phyloP scores from a whole-genome alignment of 2,329 filamentous ascomycete genomes.

The Fusarium beomiforme region DNA sequence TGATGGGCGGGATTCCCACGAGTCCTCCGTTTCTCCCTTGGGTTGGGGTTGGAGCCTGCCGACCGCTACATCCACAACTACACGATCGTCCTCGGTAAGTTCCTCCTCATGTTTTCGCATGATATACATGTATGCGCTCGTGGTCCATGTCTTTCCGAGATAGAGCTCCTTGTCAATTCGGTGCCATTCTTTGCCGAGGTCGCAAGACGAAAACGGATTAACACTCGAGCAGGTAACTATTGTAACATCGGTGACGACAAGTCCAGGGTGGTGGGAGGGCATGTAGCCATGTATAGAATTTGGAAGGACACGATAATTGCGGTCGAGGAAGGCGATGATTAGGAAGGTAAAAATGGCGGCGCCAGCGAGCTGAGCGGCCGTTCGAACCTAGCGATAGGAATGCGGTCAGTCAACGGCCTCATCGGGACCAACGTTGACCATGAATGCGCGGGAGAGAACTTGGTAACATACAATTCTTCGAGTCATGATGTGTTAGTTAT shows the following conservation, averaged over 20 bases:
- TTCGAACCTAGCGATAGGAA: slow-evolving; percentile 61
- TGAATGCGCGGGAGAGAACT: background rate
- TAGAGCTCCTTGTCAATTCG: slow-evolving; percentile 91
- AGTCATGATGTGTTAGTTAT: slow-evolving; percentile 45
- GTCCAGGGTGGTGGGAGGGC: slow-evolving; percentile 84
- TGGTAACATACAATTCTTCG: slow-evolving; percentile 50
- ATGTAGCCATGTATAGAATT: slow-evolving; percentile 87
- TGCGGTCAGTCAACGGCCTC: slow-evolving; percentile 8
- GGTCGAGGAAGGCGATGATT: slow-evolving; percentile 84
- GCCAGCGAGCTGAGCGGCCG: slow-evolving; percentile 78
- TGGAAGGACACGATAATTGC: slow-evolving; percentile 86
- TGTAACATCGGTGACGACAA: slow-evolving; percentile 86
- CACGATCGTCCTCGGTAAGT: slow-evolving; percentile 75
- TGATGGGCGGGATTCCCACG: slow-evolving; percentile 80
- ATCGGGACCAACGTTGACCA: background rate
- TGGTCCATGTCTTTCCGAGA: slow-evolving; percentile 77
- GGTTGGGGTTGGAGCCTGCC: slow-evolving; percentile 74
- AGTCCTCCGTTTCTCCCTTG: slow-evolving; percentile 60
- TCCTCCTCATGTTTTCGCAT: slow-evolving; percentile 89
- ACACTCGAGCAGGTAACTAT: slow-evolving; percentile 79
- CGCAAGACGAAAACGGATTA: slow-evolving; percentile 80
- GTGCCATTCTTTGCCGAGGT: slow-evolving; percentile 80
- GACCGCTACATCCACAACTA: slow-evolving; percentile 82
- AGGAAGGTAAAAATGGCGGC: slow-evolving; percentile 74
- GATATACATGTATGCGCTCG: slow-evolving; percentile 83